Evolutionary conservation across 805 yeast genomes (phyloP).

Genomic region (Metschnikowia chrysomelidarum): DNA sequence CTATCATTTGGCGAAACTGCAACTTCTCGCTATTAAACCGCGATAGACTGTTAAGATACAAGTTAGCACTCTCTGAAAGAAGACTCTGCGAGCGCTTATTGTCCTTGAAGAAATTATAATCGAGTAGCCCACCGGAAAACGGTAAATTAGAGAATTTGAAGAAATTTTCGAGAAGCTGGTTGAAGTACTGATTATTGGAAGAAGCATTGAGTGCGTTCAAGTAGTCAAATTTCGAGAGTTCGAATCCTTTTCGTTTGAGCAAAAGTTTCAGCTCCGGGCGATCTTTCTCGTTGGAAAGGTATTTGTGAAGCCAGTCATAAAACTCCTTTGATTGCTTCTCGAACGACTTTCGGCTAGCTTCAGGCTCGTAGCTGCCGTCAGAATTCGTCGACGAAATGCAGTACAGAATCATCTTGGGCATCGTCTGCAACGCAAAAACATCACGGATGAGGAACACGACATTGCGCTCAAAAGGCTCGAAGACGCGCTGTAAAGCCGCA

Average conservation of each 20-base stretch:
- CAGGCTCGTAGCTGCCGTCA: slow-evolving; percentile 22
- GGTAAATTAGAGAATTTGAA: slow-evolving; percentile 32
- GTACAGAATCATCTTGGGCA: slow-evolving; percentile 27
- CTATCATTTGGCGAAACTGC: slow-evolving; percentile 41
- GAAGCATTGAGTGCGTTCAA: slow-evolving; percentile 38
- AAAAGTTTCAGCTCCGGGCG: slow-evolving; percentile 41
- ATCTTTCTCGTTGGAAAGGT: slow-evolving; percentile 43
- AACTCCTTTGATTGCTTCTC: slow-evolving; percentile 42
- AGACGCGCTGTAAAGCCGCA: slow-evolving; percentile 22
- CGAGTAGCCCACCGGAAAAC: slow-evolving; percentile 12
- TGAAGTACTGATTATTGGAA: slow-evolving; percentile 40
- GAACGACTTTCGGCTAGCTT: slow-evolving; percentile 30
- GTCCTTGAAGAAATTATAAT: slow-evolving; percentile 16
- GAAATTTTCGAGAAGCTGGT: slow-evolving; percentile 35
- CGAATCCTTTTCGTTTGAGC: slow-evolving; percentile 37
- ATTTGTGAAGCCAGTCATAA: slow-evolving; percentile 44
- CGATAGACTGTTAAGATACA: slow-evolving; percentile 33
- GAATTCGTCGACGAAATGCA: slow-evolving; percentile 11
- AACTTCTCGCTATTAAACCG: slow-evolving; percentile 42
- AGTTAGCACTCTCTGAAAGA: slow-evolving; percentile 24
- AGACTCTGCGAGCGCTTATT: slow-evolving; percentile 18
- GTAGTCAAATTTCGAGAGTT: slow-evolving; percentile 46
- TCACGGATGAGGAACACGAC: slow-evolving; percentile 27
- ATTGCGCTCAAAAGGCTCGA: slow-evolving; percentile 34
- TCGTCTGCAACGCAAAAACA: slow-evolving; percentile 27